phyloP scores from a whole-genome alignment of 306 rosid genomes.

The Mucuna pruriens region DNA sequence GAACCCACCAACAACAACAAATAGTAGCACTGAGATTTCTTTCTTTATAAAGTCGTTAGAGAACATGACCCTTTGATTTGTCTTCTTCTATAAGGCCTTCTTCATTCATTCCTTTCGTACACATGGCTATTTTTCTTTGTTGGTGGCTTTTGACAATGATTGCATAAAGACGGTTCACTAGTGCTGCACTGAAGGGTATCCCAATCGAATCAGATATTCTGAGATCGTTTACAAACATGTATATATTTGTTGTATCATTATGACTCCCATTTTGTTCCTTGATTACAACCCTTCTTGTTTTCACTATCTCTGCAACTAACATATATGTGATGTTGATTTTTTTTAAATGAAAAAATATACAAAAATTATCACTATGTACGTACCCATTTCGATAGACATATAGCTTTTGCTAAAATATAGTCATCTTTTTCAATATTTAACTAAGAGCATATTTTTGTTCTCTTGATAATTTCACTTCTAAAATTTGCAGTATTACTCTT shows the following conservation, averaged over 20 bases:
- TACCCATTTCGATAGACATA: neutral
- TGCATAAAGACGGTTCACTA: neutral
- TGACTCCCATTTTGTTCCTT: conserved; percentile 18
- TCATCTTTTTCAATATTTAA: neutral
- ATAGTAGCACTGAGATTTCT: neutral
- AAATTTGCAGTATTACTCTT: neutral
- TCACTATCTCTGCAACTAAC: neutral
- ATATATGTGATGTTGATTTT: neutral
- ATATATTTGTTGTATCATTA: conserved; percentile 22
- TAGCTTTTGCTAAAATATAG: neutral
- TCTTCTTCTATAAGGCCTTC: neutral
- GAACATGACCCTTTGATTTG: conserved; percentile 1
- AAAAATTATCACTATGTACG: neutral
- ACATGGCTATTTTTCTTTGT: conserved; percentile 19
- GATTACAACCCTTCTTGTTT: neutral
- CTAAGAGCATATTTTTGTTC: neutral
- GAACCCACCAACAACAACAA: neutral
- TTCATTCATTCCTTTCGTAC: conserved; percentile 26
- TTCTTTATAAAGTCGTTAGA: neutral
- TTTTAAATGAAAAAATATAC: neutral
- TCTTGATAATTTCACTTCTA: neutral
- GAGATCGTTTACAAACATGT: neutral
- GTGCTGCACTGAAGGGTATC: conserved; percentile 34
- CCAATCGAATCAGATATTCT: conserved; percentile 21
- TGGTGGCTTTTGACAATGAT: conserved; percentile 33